Evolutionary conservation across 441 rosid species (phyloP), one percentile per base, ranked within the genome.

Genomic region (Aquilaria agallochum): DNA sequence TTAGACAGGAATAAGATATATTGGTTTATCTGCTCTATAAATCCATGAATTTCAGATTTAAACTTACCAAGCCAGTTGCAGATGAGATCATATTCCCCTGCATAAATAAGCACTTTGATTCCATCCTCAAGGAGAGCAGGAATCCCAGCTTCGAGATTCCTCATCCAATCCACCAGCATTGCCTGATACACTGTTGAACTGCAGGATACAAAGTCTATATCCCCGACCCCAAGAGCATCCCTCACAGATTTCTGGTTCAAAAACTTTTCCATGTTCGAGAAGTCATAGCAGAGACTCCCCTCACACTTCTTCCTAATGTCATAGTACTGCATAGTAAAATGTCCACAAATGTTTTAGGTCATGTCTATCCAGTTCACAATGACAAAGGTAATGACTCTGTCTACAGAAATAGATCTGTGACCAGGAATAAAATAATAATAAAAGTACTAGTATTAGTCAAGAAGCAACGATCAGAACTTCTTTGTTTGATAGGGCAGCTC

Each of bases 51-150:
- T 49, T 44, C 20, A 55, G 49, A 34, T 3, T 11, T 42, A 20
- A 64, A 55, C 80, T 70, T 71, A 94, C 99, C 97, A 15, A 95
- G 91, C 96, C 97, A 87, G 67, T 91, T 95, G 86, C 99, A 95
- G 74, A 95, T 95, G 70, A 95, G 96, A 82, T 95, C 99, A 60
- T 95, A 95, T 68, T 95, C 99, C 67, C 99, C 96, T 0, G 97
- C 96, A 52, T 95, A 95, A 34, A 95, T 83, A 45, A 91, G 99
- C 78, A 95, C 69, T 69, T 82, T 78, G 70, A 95, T 74, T 65
- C 96, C 97, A 59, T 91, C 97, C 77, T 91, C 92, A 31, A 94
- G 92, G 58, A 94, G 96, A 4, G 76, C 66, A 42, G 97, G 99
- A 72, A 91, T 94, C 64, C 97, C 94, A 5, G 56, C 82, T 83